A percentile compares a stretch with the other conserved stretches of the same genome.
Evolutionary conservation across 305 asterid species (phyloP).

Genomic region (Solanum hybrid): DNA sequence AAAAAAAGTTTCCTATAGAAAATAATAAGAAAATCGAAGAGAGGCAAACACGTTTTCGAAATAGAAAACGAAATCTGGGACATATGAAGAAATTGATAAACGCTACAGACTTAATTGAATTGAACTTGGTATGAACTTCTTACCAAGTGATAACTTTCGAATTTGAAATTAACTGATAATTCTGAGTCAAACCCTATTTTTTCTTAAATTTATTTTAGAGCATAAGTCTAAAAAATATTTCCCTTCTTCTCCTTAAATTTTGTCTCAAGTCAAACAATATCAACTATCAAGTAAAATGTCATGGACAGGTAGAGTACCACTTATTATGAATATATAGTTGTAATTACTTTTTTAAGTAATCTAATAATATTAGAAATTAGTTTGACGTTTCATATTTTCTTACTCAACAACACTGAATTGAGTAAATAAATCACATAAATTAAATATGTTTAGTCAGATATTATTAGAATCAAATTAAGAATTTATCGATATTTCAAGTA

Average conservation of each 20-base stretch:
- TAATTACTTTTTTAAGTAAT: background rate
- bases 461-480: background rate
- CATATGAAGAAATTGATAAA: background rate
- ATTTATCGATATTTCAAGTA: background rate
- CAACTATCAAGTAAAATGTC: background rate
- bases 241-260: background rate
- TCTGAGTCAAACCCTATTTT: accelerated
- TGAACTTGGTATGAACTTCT: background rate
- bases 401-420: background rate
- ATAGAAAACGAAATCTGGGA: background rate
- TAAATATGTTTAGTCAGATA: background rate
- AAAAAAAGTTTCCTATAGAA: too few relatives aligned
- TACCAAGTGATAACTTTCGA: background rate
- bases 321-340: background rate
- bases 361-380: background rate
- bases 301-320: background rate
- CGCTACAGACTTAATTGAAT: background rate
- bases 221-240: background rate
- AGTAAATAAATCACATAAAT: background rate
- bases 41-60: background rate
- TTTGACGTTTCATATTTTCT: background rate
- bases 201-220: background rate
- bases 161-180: background rate
- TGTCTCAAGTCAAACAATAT: background rate
- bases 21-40: background rate